Evolutionary conservation across 805 yeast genomes (phyloP).

Genomic region (Kluyveromyces wickerhamii): DNA sequence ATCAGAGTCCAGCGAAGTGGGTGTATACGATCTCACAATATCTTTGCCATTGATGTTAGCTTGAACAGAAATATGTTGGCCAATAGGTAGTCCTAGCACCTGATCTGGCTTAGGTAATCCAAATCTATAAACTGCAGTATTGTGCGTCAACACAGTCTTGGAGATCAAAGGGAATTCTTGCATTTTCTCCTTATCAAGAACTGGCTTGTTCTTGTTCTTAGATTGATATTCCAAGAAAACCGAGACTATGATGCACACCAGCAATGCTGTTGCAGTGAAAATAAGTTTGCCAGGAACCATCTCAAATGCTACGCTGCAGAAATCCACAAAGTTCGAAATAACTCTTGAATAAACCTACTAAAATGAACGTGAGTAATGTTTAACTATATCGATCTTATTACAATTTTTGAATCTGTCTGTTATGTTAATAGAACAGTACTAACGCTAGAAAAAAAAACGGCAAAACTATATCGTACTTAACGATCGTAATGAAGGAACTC

Average conservation of each 20-base stretch:
- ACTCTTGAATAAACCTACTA: too few species aligned
- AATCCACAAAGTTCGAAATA: too few species aligned
- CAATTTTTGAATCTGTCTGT: too few species aligned
- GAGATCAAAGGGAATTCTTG: conserved; percentile 73
- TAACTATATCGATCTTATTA: too few species aligned
- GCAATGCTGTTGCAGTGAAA: not conserved
- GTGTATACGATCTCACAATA: conserved; percentile 81
- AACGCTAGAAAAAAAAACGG: too few species aligned
- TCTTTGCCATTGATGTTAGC: conserved; percentile 74
- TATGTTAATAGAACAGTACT: too few species aligned
- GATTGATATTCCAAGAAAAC: conserved; percentile 2
- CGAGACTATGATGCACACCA: conserved; percentile 1
- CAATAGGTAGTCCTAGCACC: conserved; percentile 81
- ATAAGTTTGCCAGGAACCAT: conserved; percentile 1
- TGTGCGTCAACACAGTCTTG: conserved; percentile 69
- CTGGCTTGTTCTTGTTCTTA: conserved; percentile 30
- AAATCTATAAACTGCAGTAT: conserved; percentile 77
- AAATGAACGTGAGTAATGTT: too few species aligned
- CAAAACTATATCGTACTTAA: too few species aligned
- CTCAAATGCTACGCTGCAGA: too few species aligned
- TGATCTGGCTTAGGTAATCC: conserved; percentile 70
- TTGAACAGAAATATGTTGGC: conserved; percentile 82
- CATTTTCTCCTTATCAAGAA: conserved; percentile 58
- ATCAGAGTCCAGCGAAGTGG: conserved; percentile 68
- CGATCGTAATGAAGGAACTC: too few species aligned